phyloP scores from a whole-genome alignment of 2,329 filamentous ascomycete genomes.

The Nothopassalora personata region DNA sequence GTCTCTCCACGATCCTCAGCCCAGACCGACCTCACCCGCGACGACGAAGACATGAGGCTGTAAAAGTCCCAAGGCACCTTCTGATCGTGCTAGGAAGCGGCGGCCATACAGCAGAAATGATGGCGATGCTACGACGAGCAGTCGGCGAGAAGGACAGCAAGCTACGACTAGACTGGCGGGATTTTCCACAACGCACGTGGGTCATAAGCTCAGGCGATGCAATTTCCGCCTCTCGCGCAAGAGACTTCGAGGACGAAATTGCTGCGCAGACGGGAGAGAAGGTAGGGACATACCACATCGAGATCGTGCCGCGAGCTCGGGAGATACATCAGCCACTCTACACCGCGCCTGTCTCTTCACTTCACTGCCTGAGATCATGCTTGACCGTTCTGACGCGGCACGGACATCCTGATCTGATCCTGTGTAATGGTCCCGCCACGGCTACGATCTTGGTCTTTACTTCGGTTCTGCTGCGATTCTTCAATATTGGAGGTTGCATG shows the following conservation, averaged over 20 bases:
- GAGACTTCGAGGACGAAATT: constrained; percentile 54
- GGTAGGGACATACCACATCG: constrained; percentile 53
- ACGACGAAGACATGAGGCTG: constrained; percentile 21
- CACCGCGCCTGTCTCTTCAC: constrained; percentile 64
- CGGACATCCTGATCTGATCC: constrained; percentile 65
- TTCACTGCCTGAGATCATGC: constrained; percentile 61
- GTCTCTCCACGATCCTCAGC: constrained; percentile 38
- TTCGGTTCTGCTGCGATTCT: constrained; percentile 51
- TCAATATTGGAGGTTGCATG: constrained; percentile 36
- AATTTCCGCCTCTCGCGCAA: constrained; percentile 60
- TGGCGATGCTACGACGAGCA: constrained; percentile 68
- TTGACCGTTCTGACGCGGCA: constrained; percentile 47
- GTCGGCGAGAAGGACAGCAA: constrained; percentile 34
- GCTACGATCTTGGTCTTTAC: constrained; percentile 69
- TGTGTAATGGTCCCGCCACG: constrained; percentile 85
- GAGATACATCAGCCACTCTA: constrained; percentile 74
- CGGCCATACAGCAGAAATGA: constrained; percentile 92
- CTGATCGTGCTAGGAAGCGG: constrained; percentile 85
- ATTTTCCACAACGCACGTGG: constrained; percentile 67
- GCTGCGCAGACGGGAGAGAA: constrained; percentile 1
- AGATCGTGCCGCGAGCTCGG: constrained; percentile 68
- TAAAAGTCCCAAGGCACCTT: constrained; percentile 45
- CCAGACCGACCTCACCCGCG: constrained; percentile 26
- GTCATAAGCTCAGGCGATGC: constrained; percentile 71
- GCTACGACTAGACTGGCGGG: constrained; percentile 36